Base-by-base conservation (phyloP, 2,329 filamentous ascomycete genomes). In the Botrytis medusae region DNA sequence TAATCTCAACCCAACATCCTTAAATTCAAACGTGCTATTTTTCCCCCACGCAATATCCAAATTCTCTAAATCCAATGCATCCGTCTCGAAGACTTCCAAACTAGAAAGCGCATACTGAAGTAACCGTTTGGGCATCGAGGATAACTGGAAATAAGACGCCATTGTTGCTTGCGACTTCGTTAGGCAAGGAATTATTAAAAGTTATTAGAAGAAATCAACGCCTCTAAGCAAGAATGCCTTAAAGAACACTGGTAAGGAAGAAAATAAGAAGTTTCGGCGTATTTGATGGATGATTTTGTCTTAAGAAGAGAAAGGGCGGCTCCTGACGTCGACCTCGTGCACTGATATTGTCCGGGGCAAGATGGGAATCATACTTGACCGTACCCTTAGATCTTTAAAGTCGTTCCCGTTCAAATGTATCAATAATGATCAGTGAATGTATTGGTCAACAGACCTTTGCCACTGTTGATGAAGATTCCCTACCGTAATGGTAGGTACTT, bases 41-140 rank as follows among this genome's bases (percentile, higher is more conserved):
- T 91, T 91, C 48, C 96, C 96, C 83, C 93, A 89, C 63, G 90
- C 91, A 77, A 98, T 89, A 78, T 97, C 94, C 76, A 98, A 84
- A 77, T 94, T 93, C 76, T 96, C 94, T 75, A 96, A 87, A 79
- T 98, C 93, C 77, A 98, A 85, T 20, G 92, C 91, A 80, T 97
- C 92, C 73, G 93, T 92, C 80, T 98, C 96, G 74, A 99, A 89
- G 72, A 98, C 87, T 78, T 97, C 94, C 74, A 97, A 87, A 73
- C 91, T 90, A 37, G 92, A 92, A 60, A 99, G 86, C 68, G 91
- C 93, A 85, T 96, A 97, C 77, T 93, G 91, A 77, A 98, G 88
- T 79, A 98, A 87, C 82, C 92, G 91, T 87, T 96, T 97, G 84
- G 95, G 93, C 86, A 97, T 93, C 78, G 89, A 93, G 76, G 94